Conservation (phyloP, 495 filamentous ascomycete species). For the Penicillium herquei region DNA sequence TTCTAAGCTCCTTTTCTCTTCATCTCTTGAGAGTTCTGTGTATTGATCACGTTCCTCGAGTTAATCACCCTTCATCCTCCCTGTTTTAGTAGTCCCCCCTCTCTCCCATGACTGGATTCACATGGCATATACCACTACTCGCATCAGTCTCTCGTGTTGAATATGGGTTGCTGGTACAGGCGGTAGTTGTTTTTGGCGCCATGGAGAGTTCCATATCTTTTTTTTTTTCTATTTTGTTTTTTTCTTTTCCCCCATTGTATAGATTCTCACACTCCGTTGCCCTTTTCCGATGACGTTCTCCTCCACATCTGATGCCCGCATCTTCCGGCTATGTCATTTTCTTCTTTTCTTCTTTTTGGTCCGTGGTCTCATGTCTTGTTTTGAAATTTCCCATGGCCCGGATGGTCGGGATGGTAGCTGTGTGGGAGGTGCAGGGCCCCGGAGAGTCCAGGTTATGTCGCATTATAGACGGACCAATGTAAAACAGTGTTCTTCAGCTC, state of each 20-base stretch:
- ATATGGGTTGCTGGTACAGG: conserved; percentile 35
- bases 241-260: conserved; percentile 32
- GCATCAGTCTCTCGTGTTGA: conserved; percentile 29
- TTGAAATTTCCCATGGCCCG: conserved; percentile 20
- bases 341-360: conserved; percentile 20
- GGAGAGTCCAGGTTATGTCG: conserved; percentile 35
- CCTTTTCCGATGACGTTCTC: conserved; percentile 20
- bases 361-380: conserved; percentile 25
- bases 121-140: conserved; percentile 31
- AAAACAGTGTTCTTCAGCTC: conserved; percentile 38
- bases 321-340: conserved; percentile 22
- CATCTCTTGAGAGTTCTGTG: conserved; percentile 5
- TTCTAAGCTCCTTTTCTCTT: conserved; percentile 48
- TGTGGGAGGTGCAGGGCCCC: conserved; percentile 29
- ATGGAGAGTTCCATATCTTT: conserved; percentile 36
- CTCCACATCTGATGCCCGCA: conserved; percentile 29
- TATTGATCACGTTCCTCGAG: conserved; percentile 12
- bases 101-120: conserved; percentile 25
- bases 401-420: conserved; percentile 19
- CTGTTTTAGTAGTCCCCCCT: conserved; percentile 52
- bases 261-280: conserved; percentile 41
- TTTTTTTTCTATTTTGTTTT: conserved; percentile 12
- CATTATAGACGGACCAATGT: conserved; percentile 50
- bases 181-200: conserved; percentile 45
- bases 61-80: conserved; percentile 33